These are phyloP conservation scores for Patellifolia procumbens DNA, from an alignment of 179 eudicot genomes.

Conservation along the genomic window DNA sequence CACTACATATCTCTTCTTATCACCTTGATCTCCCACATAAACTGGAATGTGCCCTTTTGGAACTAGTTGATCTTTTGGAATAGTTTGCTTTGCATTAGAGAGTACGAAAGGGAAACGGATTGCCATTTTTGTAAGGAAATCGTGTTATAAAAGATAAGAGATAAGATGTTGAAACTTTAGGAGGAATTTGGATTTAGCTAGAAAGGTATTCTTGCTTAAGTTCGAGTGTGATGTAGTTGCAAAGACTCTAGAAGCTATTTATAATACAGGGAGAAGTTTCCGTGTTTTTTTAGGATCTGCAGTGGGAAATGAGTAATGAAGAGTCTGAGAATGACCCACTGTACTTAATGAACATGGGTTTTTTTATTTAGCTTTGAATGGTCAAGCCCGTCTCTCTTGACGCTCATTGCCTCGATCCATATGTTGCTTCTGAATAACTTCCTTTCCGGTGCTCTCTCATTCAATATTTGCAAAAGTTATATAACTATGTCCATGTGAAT, in stretches of 20 bases:
- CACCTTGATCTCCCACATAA: constrained; percentile 49
- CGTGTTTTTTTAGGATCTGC: background rate
- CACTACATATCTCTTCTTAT: constrained; percentile 40
- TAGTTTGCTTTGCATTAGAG: constrained; percentile 37
- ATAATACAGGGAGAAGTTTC: constrained; percentile 2
- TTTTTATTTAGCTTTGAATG: constrained; percentile 7
- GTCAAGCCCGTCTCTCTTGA: background rate
- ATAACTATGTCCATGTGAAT: too few species aligned
- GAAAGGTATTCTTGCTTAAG: background rate
- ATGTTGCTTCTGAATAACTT: constrained; percentile 6
- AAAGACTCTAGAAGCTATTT: background rate
- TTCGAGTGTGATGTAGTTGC: background rate
- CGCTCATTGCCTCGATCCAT: background rate
- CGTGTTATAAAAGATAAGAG: background rate
- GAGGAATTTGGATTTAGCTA: background rate
- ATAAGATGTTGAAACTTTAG: background rate
- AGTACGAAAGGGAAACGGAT: constrained; percentile 32
- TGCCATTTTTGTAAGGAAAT: too few species aligned
- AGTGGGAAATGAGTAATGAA: background rate
- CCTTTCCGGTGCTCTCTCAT: too few species aligned
- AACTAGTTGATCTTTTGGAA: constrained; percentile 34
- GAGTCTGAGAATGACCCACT: constrained; percentile 12
- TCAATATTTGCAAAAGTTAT: too few species aligned
- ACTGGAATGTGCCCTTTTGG: constrained; percentile 51
- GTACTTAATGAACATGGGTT: constrained; percentile 34